Conservation (phyloP, 2,329 filamentous ascomycete species). For the Colletotrichum tropicale region DNA sequence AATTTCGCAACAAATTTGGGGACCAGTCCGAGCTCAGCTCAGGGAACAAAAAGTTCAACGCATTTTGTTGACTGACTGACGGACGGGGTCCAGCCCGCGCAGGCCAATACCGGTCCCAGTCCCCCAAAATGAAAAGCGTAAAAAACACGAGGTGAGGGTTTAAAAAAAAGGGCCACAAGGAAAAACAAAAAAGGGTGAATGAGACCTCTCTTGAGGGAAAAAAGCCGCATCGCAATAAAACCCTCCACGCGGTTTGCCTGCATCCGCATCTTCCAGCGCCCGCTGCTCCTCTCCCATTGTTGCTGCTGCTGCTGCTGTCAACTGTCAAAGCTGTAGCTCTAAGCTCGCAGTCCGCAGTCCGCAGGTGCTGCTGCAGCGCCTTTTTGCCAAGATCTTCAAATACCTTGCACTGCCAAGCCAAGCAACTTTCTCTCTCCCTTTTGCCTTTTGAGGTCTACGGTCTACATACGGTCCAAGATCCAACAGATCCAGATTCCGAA, state of each 20-base stretch:
- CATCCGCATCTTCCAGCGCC: not conserved
- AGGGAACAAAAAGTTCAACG: not conserved
- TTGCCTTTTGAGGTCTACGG: not conserved
- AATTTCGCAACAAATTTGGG: not conserved
- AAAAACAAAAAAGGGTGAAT: not conserved
- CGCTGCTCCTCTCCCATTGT: not conserved
- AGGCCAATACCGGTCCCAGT: not conserved
- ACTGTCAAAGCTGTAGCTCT: not conserved
- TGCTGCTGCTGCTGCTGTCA: not conserved
- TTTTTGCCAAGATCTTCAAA: constrained; percentile 12
- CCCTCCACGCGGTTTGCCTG: not conserved
- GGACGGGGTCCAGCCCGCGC: not conserved
- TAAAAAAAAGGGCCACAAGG: not conserved
- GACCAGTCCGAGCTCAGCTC: not conserved
- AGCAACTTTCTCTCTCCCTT: constrained; percentile 1
- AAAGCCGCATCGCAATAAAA: constrained; percentile 11
- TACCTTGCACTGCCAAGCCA: constrained; percentile 7
- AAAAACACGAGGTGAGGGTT: not conserved
- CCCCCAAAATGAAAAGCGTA: not conserved
- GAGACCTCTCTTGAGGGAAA: not conserved
- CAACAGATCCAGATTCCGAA: not conserved
- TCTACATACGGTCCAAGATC: not conserved
- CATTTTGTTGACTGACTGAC: not conserved
- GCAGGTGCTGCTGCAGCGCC: not conserved
- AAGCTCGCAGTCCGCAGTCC: not conserved